phyloP scores from a whole-genome alignment of 73 alveolate species.

The Uronychia binucleata region DNA sequence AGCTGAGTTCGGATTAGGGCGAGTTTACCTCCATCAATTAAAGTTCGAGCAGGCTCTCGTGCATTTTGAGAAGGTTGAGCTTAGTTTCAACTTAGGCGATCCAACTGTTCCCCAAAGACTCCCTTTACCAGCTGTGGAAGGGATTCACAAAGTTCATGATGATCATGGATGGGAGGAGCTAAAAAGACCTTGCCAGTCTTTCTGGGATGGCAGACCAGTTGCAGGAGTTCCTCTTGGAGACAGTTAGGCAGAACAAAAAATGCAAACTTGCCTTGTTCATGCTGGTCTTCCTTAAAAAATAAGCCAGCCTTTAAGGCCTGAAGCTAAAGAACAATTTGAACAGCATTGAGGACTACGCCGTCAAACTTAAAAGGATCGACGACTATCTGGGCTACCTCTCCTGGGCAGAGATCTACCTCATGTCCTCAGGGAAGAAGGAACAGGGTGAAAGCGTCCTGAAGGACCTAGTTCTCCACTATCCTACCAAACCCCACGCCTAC shows the following conservation, averaged over 20 bases:
- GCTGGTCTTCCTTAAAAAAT: conserved; percentile 13
- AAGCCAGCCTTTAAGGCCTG: not conserved
- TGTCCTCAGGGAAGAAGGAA: conserved; percentile 4
- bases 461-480: conserved; percentile 35
- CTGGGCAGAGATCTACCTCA: conserved; percentile 58
- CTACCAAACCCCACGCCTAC: conserved; percentile 63
- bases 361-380: conserved; percentile 25
- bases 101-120: conserved; percentile 17
- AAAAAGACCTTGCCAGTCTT: not conserved
- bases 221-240: not conserved
- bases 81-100: conserved; percentile 20
- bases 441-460: conserved; percentile 46
- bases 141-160: conserved; percentile 19
- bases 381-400: conserved; percentile 63
- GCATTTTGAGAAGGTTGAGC: conserved; percentile 3
- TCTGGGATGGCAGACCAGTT: conserved; percentile 1
- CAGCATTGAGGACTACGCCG: conserved; percentile 49
- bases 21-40: conserved; percentile 41
- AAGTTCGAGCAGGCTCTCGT: conserved; percentile 45
- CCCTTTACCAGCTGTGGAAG: conserved; percentile 37
- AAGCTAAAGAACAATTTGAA: not conserved
- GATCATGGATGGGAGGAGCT: too few relatives aligned
- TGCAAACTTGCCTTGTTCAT: conserved; percentile 12
- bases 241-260: conserved; percentile 4
- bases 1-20: conserved; percentile 62